These are phyloP conservation scores for Termitomyces sp. DNA, from an alignment of 768 basidiomycete genomes.

Conservation along the genomic window DNA sequence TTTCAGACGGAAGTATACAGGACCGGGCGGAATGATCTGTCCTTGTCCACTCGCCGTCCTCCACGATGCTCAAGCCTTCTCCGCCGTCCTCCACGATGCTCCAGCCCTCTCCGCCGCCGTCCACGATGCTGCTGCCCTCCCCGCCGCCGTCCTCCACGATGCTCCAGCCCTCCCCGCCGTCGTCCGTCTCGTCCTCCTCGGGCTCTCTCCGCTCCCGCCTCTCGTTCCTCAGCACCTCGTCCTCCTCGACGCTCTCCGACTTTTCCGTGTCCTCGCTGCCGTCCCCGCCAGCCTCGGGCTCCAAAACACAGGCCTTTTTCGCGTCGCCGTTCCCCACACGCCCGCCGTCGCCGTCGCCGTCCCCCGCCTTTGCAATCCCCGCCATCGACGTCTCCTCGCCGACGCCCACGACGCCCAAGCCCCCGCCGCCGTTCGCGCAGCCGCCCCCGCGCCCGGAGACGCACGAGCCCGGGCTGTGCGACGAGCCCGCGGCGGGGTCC, in stretches of 20 bases:
- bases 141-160: background rate
- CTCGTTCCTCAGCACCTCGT: conserved; percentile 22
- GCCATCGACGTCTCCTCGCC: conserved; percentile 12
- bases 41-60: too few relatives aligned
- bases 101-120: too few relatives aligned
- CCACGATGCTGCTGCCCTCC: background rate
- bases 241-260: conserved; percentile 36
- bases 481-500: too few relatives aligned
- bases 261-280: conserved; percentile 3
- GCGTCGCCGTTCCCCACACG: conserved; percentile 36
- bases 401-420: conserved; percentile 13
- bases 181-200: conserved; percentile 17
- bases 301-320: conserved; percentile 47
- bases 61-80: too few relatives aligned
- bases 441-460: conserved; percentile 14
- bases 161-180: conserved; percentile 15
- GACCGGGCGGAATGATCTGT: too few relatives aligned
- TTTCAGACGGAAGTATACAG: too few relatives aligned
- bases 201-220: conserved; percentile 24
- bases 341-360: conserved; percentile 26
- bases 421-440: background rate
- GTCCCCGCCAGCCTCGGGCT: conserved; percentile 20
- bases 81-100: too few relatives aligned
- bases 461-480: conserved; percentile 12
- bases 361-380: conserved; percentile 10